Percentiles rank a stretch among this genome's conserved stretches.
phyloP scores from a whole-genome alignment of 768 basidiomycete genomes.

The Kwoniella europaea region DNA sequence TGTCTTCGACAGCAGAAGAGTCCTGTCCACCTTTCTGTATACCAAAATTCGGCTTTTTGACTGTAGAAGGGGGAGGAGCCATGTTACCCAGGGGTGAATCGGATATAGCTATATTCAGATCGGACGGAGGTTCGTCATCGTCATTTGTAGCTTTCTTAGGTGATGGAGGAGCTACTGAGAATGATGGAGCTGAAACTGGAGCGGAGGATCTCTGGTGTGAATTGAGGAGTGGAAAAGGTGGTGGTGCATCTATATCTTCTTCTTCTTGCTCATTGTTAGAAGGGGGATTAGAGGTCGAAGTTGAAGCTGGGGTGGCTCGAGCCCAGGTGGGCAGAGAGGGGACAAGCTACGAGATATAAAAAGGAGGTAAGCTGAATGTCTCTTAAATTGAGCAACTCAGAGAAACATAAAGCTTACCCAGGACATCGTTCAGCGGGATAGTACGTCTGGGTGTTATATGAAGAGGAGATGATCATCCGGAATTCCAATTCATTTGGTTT shows the following conservation, averaged over 20 bases:
- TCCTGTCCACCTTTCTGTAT: conserved; percentile 42
- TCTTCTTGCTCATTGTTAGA: conserved; percentile 12
- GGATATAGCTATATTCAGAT: conserved; percentile 48
- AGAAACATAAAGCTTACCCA: conserved; percentile 21
- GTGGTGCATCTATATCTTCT: conserved; percentile 53
- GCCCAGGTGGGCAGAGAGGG: conserved; percentile 18
- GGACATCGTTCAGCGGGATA: conserved; percentile 14
- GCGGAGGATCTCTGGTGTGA: conserved; percentile 56
- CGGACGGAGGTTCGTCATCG: conserved; percentile 34
- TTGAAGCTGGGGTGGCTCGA: conserved; percentile 15
- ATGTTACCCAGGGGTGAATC: conserved; percentile 48
- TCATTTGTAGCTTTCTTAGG: conserved; percentile 26
- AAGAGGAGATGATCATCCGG: not conserved
- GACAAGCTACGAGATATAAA: conserved; percentile 35
- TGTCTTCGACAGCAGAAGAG: not conserved
- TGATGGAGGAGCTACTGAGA: conserved; percentile 43
- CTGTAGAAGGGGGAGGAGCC: conserved; percentile 52
- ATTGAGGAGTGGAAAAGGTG: conserved; percentile 57
- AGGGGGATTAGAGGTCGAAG: conserved; percentile 10
- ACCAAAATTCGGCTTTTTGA: conserved; percentile 46
- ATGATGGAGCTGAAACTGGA: conserved; percentile 39
- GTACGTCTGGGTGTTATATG: not conserved
- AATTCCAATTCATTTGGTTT: not conserved
- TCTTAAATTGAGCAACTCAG: not conserved
- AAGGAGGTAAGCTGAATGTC: conserved; percentile 4